Evolutionary conservation across 1,284 basidiomycete genomes (phyloP), one percentile per base, ranked within the genome.

Genomic region (Tilletia indica): DNA sequence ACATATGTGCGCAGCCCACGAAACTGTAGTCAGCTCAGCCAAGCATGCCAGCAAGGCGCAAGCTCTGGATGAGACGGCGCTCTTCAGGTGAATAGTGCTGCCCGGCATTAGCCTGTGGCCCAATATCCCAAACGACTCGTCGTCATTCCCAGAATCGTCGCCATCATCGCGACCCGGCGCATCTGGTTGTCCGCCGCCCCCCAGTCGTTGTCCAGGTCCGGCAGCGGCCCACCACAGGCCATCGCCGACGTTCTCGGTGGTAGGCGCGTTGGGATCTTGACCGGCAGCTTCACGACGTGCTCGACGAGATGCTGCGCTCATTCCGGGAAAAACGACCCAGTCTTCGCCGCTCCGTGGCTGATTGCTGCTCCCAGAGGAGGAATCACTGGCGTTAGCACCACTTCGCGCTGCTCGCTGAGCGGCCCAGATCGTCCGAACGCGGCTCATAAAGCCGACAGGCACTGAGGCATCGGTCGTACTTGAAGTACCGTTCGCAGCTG

Each of bases 271-370:
- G 66, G 31, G n/a, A 36, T 38, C 38, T 16, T 14, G 34, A 68
- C 49, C 21, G 31, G 51, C 68, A 6, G 68, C 48, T 21, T 45
- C 72, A 4, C 67, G 61, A 9, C 56, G 25, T 1, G 61, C 66
- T 21, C 51, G 48, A 58, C 70, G n/a, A 36, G 38, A 69, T 21
- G 8, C 45, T 6, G 3, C 76, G 66, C 77, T 75, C 47, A 74
- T 67, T 9, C 79, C 80, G 3, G 80, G 80, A 31, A 80, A 82
- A 19, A 82, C 56, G 56, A 80, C 48, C 80, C 80, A 82, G 48
- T 82, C 80, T 63, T 82, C 80, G 11, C 76, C 80, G 16, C 64
- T 63, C 36, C 70, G 72, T 25, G 48, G 67, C 19, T 58, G 56
- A 6, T 12, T 31, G 25, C 25, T 31, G 25, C 25, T 31, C 25